phyloP scores from a whole-genome alignment of 805 yeast genomes.

The Myxozyma udenii region DNA sequence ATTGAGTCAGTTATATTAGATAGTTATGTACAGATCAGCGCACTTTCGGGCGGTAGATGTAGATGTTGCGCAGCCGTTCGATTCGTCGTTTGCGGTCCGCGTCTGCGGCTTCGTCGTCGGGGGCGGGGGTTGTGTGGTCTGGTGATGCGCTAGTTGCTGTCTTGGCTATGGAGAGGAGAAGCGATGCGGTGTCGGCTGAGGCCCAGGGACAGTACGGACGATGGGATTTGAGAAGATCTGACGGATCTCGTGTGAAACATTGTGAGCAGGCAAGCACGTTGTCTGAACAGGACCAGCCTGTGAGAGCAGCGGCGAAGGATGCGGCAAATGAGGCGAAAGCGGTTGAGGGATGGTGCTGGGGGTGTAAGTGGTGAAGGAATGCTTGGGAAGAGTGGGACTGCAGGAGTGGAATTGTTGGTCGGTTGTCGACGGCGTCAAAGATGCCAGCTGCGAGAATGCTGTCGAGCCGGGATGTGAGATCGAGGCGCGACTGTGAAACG shows the following conservation, averaged over 20 bases:
- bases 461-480: background rate
- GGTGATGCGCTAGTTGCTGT: too few relatives aligned
- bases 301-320: background rate
- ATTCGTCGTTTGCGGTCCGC: conserved; percentile 10
- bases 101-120: background rate
- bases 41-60: conserved; percentile 14
- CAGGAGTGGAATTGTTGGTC: too few relatives aligned
- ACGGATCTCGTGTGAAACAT: conserved; percentile 1
- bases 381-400: too few relatives aligned
- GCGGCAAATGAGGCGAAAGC: background rate
- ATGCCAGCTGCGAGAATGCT: background rate
- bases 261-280: background rate
- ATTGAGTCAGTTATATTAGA: background rate
- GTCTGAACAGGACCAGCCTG: background rate
- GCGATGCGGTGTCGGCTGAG: background rate
- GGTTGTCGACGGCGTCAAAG: too few relatives aligned
- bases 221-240: conserved; percentile 16
- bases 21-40: background rate
- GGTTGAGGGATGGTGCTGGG: background rate
- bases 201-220: conserved; percentile 31
- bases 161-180: background rate
- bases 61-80: conserved; percentile 12
- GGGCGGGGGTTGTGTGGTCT: background rate
- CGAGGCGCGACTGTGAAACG: background rate
- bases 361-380: too few relatives aligned